Percentiles rank a stretch among this genome's conserved stretches.
Evolutionary conservation across 2,329 filamentous ascomycete species (phyloP).

Genomic region (Paecilomyces formosus): DNA sequence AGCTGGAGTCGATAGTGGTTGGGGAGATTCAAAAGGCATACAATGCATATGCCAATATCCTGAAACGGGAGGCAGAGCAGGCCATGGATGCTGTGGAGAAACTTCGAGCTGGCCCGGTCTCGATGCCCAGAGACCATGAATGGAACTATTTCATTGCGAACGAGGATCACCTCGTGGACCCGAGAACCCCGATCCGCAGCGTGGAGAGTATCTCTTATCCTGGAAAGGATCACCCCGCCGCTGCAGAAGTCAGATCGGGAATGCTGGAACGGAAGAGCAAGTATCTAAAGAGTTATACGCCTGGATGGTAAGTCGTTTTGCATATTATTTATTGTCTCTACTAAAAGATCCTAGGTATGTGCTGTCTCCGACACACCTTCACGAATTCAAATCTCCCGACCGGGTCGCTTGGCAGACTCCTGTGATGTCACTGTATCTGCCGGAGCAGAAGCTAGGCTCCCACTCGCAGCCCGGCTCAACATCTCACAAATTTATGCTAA

Average conservation of each 20-base stretch:
- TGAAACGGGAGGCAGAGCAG: conserved; percentile 84
- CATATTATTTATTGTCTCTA: not conserved
- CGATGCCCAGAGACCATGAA: conserved; percentile 91
- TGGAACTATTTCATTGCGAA: conserved; percentile 76
- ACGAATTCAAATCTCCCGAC: conserved; percentile 98
- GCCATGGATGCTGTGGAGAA: conserved; percentile 71
- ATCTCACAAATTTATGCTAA: conserved; percentile 96
- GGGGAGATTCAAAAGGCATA: conserved; percentile 98
- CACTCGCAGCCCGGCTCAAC: conserved; percentile 75
- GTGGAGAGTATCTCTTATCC: conserved; percentile 83
- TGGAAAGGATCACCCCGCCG: conserved; percentile 77
- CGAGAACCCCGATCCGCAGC: conserved; percentile 67
- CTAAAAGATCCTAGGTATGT: conserved; percentile 62
- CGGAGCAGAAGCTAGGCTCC: conserved; percentile 90
- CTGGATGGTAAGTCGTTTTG: conserved; percentile 65
- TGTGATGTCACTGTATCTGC: conserved; percentile 91
- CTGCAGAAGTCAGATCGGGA: conserved; percentile 77
- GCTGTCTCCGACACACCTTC: conserved; percentile 88
- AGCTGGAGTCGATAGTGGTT: conserved; percentile 92
- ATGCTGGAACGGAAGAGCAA: conserved; percentile 97
- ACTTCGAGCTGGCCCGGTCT: conserved; percentile 73
- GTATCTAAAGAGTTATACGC: conserved; percentile 94
- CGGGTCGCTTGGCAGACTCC: conserved; percentile 74
- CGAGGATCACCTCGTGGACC: conserved; percentile 82
- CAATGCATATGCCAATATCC: conserved; percentile 82